phyloP scores from a whole-genome alignment of 108 stramenopile genomes.

The Nitzschia sp. region DNA sequence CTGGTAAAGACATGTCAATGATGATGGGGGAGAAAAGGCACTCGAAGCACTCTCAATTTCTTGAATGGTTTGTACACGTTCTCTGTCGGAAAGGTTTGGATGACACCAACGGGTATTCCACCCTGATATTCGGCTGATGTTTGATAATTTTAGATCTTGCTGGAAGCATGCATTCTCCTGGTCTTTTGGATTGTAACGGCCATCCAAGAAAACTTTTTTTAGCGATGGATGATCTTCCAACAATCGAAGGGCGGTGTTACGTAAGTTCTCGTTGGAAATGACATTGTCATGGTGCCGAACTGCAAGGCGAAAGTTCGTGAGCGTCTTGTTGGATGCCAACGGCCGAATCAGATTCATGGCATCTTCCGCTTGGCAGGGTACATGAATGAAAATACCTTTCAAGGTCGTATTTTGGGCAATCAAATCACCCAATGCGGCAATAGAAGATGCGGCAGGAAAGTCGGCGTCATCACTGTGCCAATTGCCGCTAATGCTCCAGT shows the following conservation, averaged over 20 bases:
- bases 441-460: neutral
- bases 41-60: neutral
- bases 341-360: neutral
- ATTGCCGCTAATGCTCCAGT: neutral
- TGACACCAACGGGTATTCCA: neutral
- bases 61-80: neutral
- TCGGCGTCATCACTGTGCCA: neutral
- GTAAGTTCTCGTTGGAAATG: neutral
- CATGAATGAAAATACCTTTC: neutral
- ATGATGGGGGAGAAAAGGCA: neutral
- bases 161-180: too few relatives aligned
- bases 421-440: neutral
- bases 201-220: neutral
- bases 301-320: neutral
- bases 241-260: neutral
- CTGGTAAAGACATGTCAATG: neutral
- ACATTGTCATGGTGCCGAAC: neutral
- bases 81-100: neutral
- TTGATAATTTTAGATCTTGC: neutral
- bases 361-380: neutral
- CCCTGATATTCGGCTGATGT: neutral
- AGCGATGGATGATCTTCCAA: neutral
- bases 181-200: too few relatives aligned
- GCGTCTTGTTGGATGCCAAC: neutral
- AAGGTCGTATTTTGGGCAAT: neutral